Evolutionary conservation across 768 basidiomycete genomes (phyloP), one percentile per base, ranked within the genome.

Genomic region (Pleurotus citrinopileatus): DNA sequence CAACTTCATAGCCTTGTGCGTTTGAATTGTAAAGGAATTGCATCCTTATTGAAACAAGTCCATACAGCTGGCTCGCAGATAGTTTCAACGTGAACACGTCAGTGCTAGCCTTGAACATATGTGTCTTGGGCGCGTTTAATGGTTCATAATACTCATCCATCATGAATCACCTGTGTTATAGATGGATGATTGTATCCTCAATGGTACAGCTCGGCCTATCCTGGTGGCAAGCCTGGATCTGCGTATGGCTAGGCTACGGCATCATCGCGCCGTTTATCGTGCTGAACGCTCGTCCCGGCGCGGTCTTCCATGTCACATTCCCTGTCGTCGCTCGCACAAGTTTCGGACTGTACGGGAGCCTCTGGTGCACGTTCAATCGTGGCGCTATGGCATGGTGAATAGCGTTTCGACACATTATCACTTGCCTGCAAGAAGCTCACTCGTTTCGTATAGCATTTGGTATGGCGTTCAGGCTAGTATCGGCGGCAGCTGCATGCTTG

Each of bases 201-300:
- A 87, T 89, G 87, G 77, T 85, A 27, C 80, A 86, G 57, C 68
- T 83, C 25, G 85, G 86, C 2, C 76, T 91, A 26, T 84, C 84
- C 0, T 91, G 87, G 88, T 91, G 87, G 88, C 86, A 91, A 65
- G 84, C 90, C 13, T 89, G 90, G 87, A 76, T 92, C 50, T 90
- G 85, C 55, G 86, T 87, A 10, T 88, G 84, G 86, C 59, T 87
- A 29, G 83, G 75, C 42, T 87, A 75, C 65, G 80, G 63, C 1
- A 56, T 83, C 53, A 80, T 81, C 19, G 83, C 86, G 1, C 83
- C 83, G 0, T 86, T 94, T 70, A 77, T 93, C 55, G 84, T 84
- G 22, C 65, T 88, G 58, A 93, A 91, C 63, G 90, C 87, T 22
- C 79, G 86, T 23, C 87, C 86, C 3, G 89, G 89, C 44, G 89